phyloP scores from a whole-genome alignment of 352 stramenopile genomes.

The Pythium myriotylum region DNA sequence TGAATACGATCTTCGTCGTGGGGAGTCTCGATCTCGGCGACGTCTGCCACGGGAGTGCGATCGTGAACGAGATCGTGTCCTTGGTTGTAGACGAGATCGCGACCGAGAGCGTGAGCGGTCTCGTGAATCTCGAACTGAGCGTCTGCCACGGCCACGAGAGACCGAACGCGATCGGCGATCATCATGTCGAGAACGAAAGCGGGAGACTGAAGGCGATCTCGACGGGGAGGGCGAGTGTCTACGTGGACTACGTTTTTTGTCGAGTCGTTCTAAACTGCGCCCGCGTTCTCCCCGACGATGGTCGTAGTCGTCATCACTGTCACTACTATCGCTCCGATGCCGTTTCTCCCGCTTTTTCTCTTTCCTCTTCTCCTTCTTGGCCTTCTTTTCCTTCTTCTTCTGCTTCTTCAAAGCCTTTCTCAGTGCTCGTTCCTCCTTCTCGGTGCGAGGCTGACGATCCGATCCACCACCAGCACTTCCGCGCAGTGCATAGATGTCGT shows the following conservation, averaged over 20 bases:
- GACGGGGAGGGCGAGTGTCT: constrained; percentile 6
- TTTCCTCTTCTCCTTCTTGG: constrained; percentile 69
- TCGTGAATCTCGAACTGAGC: neutral
- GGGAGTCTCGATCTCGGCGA: neutral
- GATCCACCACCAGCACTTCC: constrained; percentile 31
- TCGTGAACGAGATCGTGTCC: constrained; percentile 10
- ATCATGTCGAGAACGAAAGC: neutral
- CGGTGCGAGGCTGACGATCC: constrained; percentile 19
- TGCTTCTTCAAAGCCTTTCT: constrained; percentile 62
- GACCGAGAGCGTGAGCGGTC: constrained; percentile 11
- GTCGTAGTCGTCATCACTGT: neutral
- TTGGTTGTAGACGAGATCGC: constrained; percentile 10
- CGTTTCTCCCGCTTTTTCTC: constrained; percentile 58
- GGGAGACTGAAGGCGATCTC: constrained; percentile 7
- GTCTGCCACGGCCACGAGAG: neutral
- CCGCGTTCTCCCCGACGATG: neutral
- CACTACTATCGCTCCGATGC: neutral
- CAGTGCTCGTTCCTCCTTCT: constrained; percentile 37
- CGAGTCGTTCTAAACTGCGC: constrained; percentile 1
- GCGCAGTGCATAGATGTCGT: constrained; percentile 68
- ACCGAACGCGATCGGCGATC: neutral
- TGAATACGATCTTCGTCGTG: constrained; percentile 6
- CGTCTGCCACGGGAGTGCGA: constrained; percentile 1
- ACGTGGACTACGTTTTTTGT: neutral
- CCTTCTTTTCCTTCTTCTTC: constrained; percentile 63